Conservation (phyloP, 2,329 filamentous ascomycete genomes). For the Alternaria incomplexa region DNA sequence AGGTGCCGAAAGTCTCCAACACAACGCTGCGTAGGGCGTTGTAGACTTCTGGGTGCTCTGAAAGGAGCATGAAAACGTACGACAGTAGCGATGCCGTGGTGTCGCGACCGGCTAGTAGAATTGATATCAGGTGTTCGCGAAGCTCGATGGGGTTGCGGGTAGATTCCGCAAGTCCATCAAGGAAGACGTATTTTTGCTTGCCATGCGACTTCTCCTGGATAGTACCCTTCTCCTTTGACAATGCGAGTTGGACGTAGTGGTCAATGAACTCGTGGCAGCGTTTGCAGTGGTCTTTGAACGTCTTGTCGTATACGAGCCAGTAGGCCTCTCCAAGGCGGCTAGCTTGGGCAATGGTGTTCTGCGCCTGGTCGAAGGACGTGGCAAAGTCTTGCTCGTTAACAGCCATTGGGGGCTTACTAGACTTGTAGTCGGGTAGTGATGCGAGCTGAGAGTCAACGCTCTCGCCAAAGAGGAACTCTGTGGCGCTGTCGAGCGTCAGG, state of each 20-base stretch:
- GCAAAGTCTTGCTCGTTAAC: slow-evolving; percentile 32
- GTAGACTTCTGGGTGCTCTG: slow-evolving; percentile 46
- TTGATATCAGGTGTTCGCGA: slow-evolving; percentile 80
- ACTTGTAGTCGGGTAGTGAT: slow-evolving; percentile 23
- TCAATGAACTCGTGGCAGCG: slow-evolving; percentile 37
- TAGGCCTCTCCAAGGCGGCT: slow-evolving; percentile 38
- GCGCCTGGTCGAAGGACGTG: slow-evolving; percentile 29
- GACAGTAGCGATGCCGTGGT: slow-evolving; percentile 82
- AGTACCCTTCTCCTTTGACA: slow-evolving; percentile 22
- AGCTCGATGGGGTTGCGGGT: slow-evolving; percentile 71
- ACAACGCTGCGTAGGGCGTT: slow-evolving; percentile 45
- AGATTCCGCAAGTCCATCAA: slow-evolving; percentile 79
- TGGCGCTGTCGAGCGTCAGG: slow-evolving; percentile 48
- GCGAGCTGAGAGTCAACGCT: slow-evolving; percentile 39
- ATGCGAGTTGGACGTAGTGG: slow-evolving; percentile 30
- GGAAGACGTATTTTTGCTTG: slow-evolving; percentile 70
- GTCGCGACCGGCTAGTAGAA: slow-evolving; percentile 84
- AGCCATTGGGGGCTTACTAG: slow-evolving; percentile 11
- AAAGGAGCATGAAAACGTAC: slow-evolving; percentile 65
- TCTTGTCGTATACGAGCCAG: slow-evolving; percentile 36
- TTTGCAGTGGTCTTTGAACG: slow-evolving; percentile 37
- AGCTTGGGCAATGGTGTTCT: slow-evolving; percentile 18
- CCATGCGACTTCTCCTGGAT: slow-evolving; percentile 16
- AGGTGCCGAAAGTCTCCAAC: slow-evolving; percentile 51
- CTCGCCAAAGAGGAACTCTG: slow-evolving; percentile 47